Evolutionary conservation across 495 filamentous ascomycete species (phyloP), one percentile per base, ranked within the genome.

Genomic region (Talaromyces wortmannii): DNA sequence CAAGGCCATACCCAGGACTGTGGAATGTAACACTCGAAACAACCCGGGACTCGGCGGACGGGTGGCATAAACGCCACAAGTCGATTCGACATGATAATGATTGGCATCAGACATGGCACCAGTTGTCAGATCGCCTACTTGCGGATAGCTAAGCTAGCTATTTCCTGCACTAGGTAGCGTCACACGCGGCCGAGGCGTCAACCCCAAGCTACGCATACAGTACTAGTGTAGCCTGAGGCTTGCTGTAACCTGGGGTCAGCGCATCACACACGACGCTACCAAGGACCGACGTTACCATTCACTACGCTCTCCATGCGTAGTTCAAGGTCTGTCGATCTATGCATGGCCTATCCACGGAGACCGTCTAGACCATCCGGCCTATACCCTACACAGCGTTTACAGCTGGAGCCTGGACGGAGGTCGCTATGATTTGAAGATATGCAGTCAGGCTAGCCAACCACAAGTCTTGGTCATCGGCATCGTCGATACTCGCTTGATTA

Each of bases 11-110:
- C 43, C 36, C 36, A 42, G 17, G 42, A 17, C 50, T 52, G 23
- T 52, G 50, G 50, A 52, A 52, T 52, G 50, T 52, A 52, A 52
- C 32, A 18, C 17, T n/a, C 8, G 17, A 50, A 29, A 11, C 17
- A 50, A 32, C 5, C 33, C 48, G 31, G 15, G 11, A 16, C 30
- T 32, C 13, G 31, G 48, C 31, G 12, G 17, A 33, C 48, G 31
- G n/a, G 30, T 12, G 33, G 30, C 7, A 7, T 33, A 11, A 31
- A n/a, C 17, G 16, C 48, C 33, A 50, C 29, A 8, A 7, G 31
- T 23, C 23, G 23, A 23, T 23, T 23, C 23, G 23, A 23, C 23
- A 23, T 23, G 23, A 23, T 23, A 23, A 23, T 23, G 1, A 23
- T 23, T 1, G 23, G 23, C 23, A 23, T 23, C 23, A 4, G 4